phyloP scores from a whole-genome alignment of 2,329 filamentous ascomycete genomes.

The Colletotrichum truncatum region DNA sequence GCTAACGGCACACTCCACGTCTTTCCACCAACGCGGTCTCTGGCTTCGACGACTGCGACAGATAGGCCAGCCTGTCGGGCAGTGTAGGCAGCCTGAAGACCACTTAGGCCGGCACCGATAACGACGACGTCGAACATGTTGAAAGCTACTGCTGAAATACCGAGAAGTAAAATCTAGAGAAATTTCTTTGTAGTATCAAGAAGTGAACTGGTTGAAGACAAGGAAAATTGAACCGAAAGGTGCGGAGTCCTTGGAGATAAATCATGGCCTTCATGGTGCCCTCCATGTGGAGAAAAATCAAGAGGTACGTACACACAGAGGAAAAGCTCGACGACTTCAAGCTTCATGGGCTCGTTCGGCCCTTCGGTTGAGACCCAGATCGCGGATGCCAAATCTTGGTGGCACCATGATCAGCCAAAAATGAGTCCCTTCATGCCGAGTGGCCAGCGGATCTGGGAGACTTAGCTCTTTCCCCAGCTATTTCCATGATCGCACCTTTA shows the following conservation, averaged over 20 bases:
- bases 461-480: not conserved
- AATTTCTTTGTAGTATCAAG: not conserved
- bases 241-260: not conserved
- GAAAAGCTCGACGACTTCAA: not conserved
- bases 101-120: constrained; percentile 49
- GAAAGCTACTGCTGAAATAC: no score
- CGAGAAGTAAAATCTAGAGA: no score
- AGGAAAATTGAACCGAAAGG: not conserved
- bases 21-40: constrained; percentile 53
- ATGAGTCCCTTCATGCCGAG: no score
- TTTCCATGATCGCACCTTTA: not conserved
- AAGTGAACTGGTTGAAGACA: not conserved
- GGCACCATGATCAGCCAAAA: not conserved
- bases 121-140: constrained; percentile 43
- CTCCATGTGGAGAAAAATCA: not conserved
- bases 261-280: not conserved
- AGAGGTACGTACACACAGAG: not conserved
- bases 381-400: no score
- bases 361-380: not conserved
- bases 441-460: not conserved
- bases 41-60: constrained; percentile 47
- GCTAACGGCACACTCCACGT: constrained; percentile 38
- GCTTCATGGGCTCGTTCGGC: not conserved
- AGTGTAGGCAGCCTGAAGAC: constrained; percentile 44
- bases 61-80: constrained; percentile 41